Conservation (phyloP, 441 rosid species). For the Populus trichocarpa region DNA sequence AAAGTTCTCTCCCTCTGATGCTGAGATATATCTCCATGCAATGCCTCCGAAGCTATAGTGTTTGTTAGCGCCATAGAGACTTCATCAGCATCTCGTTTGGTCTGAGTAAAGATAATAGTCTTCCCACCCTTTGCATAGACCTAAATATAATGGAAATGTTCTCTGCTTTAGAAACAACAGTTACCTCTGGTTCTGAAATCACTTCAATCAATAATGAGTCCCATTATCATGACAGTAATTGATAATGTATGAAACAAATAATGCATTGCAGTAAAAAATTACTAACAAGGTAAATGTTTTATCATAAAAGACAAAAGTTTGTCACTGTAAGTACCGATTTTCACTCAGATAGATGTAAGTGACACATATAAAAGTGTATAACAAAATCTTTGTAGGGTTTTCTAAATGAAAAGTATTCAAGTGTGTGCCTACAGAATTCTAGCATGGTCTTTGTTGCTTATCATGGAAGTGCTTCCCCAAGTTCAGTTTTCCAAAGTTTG, state of each 20-base stretch:
- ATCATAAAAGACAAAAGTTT: not conserved
- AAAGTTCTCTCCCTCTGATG: slow-evolving; percentile 98
- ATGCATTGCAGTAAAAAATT: not conserved
- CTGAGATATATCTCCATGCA: slow-evolving; percentile 98
- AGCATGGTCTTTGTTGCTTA: not conserved
- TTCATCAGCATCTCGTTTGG: slow-evolving; percentile 97
- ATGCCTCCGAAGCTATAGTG: slow-evolving; percentile 89
- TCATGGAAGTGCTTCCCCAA: not conserved
- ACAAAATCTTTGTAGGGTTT: not conserved
- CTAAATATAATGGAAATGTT: slow-evolving; percentile 32
- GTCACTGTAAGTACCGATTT: not conserved
- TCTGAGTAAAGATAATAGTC: slow-evolving; percentile 92
- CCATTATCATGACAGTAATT: not conserved
- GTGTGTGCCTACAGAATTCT: not conserved
- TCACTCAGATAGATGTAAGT: not conserved
- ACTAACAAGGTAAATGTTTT: not conserved
- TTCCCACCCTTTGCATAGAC: slow-evolving; percentile 98
- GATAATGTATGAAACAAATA: not conserved
- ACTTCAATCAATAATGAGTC: not conserved
- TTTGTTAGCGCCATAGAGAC: slow-evolving; percentile 75
- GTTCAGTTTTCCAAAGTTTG: not conserved
- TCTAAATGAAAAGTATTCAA: not conserved
- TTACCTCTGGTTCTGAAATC: not conserved
- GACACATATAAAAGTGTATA: not conserved
- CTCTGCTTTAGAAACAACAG: not conserved